These are phyloP conservation scores for Globisporangium barbulae DNA, from an alignment of 352 stramenopile genomes.

Conservation along the genomic window DNA sequence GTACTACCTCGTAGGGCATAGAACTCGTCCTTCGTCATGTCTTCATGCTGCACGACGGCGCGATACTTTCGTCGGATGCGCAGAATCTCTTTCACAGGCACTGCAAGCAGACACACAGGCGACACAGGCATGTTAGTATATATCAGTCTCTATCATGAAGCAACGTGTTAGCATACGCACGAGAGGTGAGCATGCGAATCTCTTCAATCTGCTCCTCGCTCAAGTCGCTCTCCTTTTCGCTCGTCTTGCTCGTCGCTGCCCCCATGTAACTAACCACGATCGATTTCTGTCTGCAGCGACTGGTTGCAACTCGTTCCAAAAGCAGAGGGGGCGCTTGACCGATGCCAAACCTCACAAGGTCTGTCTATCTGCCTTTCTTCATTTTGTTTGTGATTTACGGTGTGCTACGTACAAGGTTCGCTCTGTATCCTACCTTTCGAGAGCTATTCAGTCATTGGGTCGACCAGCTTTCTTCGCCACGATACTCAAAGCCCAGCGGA, in stretches of 20 bases:
- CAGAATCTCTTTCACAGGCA: constrained; percentile 51
- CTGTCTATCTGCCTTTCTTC: no score
- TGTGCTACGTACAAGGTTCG: no score
- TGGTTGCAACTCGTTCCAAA: background rate
- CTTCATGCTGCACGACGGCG: constrained; percentile 28
- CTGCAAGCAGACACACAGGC: constrained; percentile 14
- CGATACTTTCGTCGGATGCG: constrained; percentile 45
- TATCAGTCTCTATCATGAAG: background rate
- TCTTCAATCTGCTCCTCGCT: constrained; percentile 59
- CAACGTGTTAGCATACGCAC: constrained; percentile 20
- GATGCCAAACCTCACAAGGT: no score
- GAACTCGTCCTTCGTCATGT: constrained; percentile 62
- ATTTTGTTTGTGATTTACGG: no score
- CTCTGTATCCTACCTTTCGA: no score
- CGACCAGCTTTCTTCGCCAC: constrained; percentile 6
- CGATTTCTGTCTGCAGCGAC: background rate
- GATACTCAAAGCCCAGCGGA: background rate
- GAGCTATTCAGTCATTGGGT: no score
- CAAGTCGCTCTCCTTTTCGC: constrained; percentile 30
- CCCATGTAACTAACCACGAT: background rate
- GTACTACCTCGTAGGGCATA: constrained; percentile 28
- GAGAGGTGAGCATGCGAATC: constrained; percentile 53
- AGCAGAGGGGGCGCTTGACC: background rate
- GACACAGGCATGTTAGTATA: background rate
- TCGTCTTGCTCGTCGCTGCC: background rate